Base-by-base conservation (phyloP, 2,329 filamentous ascomycete genomes). In the Ascosphaera pollenicola region DNA sequence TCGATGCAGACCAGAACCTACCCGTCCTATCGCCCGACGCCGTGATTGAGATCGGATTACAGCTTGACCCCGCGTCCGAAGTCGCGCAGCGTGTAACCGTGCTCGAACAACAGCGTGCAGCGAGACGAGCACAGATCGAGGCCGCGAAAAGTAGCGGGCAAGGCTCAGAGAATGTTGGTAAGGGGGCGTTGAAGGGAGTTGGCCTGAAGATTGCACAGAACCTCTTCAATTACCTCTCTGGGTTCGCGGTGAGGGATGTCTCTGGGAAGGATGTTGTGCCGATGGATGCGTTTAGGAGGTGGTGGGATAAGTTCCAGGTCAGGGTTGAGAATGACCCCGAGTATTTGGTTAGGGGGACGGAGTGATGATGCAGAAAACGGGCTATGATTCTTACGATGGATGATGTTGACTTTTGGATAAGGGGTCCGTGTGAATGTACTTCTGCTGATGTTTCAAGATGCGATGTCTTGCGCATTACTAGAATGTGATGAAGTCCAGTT, bases 291-390 rank as follows among this genome's bases (percentile, higher is more conserved):
- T 98, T 98, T 55, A 78, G 91, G 60, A 83, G 92, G 42, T 98
- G 91, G 89, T 98, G 91, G 89, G 70, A 67, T 43, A 95, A 94
- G 59, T 98, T 98, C 60, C 87, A 98, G 63, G 71, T 73, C 44
- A 77, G 75, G 52, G 70, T 98, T 31, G 77, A 85, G 49, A 68
- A 72, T 46, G 89, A 98, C 60, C 87, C 89, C 0, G 71, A 73
- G 5, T 98, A 98, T 54, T 62, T 98, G 47, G 85, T 95, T 59
- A 72, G 76, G 49, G 71, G 67, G 41, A 24, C 21, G 21, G 21
- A 24, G 21, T 24, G 21, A 24, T 24, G 21, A 24, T 24, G 21
- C 21, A 5, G 21, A 24, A 41, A 30, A 37, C 24, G 36, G 21
- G 49, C 3, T 43, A 41, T n/a, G 52, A 51, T 16, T 48, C 48